A percentile compares a stretch with the other conserved stretches of the same genome.
Conservation (phyloP, 345 rosid species). For the Citrus unshiu region DNA sequence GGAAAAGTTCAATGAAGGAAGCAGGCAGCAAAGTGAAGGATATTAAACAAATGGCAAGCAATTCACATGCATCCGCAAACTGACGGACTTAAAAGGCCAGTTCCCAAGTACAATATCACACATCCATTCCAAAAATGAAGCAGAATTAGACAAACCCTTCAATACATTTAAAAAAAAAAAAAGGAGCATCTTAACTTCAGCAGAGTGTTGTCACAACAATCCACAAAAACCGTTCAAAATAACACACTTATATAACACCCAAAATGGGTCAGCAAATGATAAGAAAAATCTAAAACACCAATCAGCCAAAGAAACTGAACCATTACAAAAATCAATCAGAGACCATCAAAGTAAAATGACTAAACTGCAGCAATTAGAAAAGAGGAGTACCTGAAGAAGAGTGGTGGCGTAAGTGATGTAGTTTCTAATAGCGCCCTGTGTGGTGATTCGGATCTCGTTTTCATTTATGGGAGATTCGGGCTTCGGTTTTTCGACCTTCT, state of each 20-base stretch:
- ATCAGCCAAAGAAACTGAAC: background rate
- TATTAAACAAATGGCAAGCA: background rate
- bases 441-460: slow-evolving; percentile 94
- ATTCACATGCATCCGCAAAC: background rate
- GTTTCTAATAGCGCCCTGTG: slow-evolving; percentile 76
- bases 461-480: slow-evolving; percentile 67
- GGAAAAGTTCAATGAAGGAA: background rate
- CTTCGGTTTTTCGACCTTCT: slow-evolving; percentile 75
- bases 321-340: background rate
- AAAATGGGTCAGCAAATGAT: background rate
- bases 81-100: background rate
- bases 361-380: background rate
- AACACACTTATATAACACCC: background rate
- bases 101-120: background rate
- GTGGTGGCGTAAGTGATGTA: slow-evolving; percentile 81
- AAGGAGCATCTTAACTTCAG: background rate
- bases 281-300: background rate
- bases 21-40: background rate
- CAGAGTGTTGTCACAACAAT: background rate
- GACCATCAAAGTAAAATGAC: background rate
- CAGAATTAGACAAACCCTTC: background rate
- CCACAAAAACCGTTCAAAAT: background rate
- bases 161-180: background rate
- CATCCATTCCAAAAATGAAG: background rate
- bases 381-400: slow-evolving; percentile 63